Evolutionary conservation across 176 grass and related monocot genomes (phyloP), one percentile per base, ranked within the genome.

Genomic region (Carex scoparia): DNA sequence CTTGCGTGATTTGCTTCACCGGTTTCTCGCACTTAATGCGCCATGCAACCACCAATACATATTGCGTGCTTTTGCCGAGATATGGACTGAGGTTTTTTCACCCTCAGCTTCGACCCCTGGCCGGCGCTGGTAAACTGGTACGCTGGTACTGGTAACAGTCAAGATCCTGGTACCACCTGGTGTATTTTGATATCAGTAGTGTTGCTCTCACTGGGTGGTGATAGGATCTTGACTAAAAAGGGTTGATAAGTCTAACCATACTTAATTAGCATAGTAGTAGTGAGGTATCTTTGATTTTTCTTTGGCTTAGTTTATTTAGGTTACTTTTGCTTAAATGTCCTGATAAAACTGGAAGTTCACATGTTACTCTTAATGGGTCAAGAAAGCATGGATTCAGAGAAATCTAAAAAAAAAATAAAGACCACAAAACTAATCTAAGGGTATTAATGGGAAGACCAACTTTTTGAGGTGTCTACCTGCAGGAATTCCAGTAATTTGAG

Each of bases 101-200:
- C 80, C 90, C 30, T 53, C 56, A 0, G 51, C 79, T 1, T 70
- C 84, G 6, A 71, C 87, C 5, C 35, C 67, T 7, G 59, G 37
- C n/a, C 37, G 1, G 0, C 74, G 10, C 27, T 61, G 85, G 63
- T 56, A 67, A 59, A 58, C 55, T 18, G 35, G 30, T 60, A 77
- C 46, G 48, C 23, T 3, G 31, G 35, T 88, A 61, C 37, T 1
- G 61, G 72, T 81, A 40, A 67, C 49, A 76, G 84, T 77, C 63
- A 89, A 93, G 94, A 97, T 97, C 94, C 91, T 97, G 64, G 84
- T 76, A 94, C 91, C 91, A 97, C 91, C 94, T 68, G 89, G 83
- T 86, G 83, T 84, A 46, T 55, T 64, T 71, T 79, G 11, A 68
- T 18, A 53, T 60, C 18, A 82, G 74, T 77, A 11, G 61, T 32